Conservation (phyloP, 495 filamentous ascomycete genomes). For the Penicillium diatomitis region DNA sequence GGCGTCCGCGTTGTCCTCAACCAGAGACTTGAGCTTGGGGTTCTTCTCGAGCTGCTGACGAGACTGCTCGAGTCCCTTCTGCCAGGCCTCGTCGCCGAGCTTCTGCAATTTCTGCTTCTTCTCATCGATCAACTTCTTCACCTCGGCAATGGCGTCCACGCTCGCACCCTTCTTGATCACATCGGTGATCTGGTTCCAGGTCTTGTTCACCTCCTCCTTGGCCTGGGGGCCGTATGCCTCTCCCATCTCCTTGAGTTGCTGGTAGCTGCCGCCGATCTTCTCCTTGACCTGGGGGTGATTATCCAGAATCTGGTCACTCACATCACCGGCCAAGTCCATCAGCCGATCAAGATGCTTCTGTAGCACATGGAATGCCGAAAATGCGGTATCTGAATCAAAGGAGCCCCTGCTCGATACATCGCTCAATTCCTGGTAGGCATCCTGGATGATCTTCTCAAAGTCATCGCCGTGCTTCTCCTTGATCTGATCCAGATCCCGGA, state of each 20-base stretch:
- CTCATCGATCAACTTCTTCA: slow-evolving; percentile 51
- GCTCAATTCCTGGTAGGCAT: slow-evolving; percentile 50
- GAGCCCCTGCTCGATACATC: slow-evolving; percentile 36
- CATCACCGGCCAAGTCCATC: slow-evolving; percentile 45
- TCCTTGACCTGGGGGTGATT: slow-evolving; percentile 60
- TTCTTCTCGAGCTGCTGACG: slow-evolving; percentile 57
- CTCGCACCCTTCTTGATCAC: slow-evolving; percentile 46
- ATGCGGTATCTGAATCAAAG: slow-evolving; percentile 41
- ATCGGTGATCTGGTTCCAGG: slow-evolving; percentile 49
- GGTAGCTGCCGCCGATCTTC: slow-evolving; percentile 51
- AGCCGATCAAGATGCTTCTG: slow-evolving; percentile 42
- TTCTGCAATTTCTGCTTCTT: slow-evolving; percentile 52
- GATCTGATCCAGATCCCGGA: slow-evolving; percentile 54
- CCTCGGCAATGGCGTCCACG: slow-evolving; percentile 39
- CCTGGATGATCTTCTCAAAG: slow-evolving; percentile 49
- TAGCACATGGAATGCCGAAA: slow-evolving; percentile 43
- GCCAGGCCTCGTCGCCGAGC: slow-evolving; percentile 54
- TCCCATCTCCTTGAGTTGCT: slow-evolving; percentile 54
- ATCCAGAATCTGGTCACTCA: slow-evolving; percentile 47
- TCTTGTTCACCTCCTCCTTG: slow-evolving; percentile 58
- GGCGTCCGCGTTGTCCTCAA: slow-evolving; percentile 49
- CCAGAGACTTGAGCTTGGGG: slow-evolving; percentile 52
- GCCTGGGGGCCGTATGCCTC: slow-evolving; percentile 57
- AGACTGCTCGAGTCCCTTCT: slow-evolving; percentile 52
- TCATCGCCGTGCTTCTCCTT: slow-evolving; percentile 50